Conservation (phyloP, 352 stramenopile genomes). For the Pilasporangium apinafurcum region DNA sequence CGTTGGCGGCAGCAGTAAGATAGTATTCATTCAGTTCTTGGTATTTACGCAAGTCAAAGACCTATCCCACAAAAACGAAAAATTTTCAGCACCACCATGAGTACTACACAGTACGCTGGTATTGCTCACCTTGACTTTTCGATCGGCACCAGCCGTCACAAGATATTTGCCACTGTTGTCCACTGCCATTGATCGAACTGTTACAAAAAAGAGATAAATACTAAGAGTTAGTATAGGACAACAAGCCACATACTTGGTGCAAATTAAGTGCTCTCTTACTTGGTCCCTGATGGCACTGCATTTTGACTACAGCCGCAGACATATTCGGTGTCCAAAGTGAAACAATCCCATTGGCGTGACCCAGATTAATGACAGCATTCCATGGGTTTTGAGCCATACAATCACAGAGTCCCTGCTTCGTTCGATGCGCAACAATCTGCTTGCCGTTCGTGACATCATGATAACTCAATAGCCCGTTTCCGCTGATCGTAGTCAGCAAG, state of each 20-base stretch:
- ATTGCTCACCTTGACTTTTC: slow-evolving; percentile 79
- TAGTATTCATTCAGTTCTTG: slow-evolving; percentile 94
- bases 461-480: slow-evolving; percentile 89
- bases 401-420: slow-evolving; percentile 89
- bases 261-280: slow-evolving; percentile 49
- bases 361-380: slow-evolving; percentile 96
- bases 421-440: slow-evolving; percentile 89
- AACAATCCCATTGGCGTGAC: slow-evolving; percentile 97
- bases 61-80: too few relatives aligned
- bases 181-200: slow-evolving; percentile 89
- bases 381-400: slow-evolving; percentile 94
- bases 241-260: slow-evolving; percentile 1
- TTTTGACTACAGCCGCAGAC: slow-evolving; percentile 92
- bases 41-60: slow-evolving; percentile 98
- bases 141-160: slow-evolving; percentile 92
- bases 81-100: not conserved
- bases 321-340: slow-evolving; percentile 97
- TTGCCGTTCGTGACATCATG: slow-evolving; percentile 95
- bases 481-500: slow-evolving; percentile 94
- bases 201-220: slow-evolving; percentile 4
- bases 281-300: slow-evolving; percentile 95
- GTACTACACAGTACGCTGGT: not conserved
- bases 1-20: slow-evolving; percentile 73
- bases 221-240: not conserved
- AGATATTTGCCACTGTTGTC: slow-evolving; percentile 94